Conservation (phyloP, 345 rosid genomes). For the Passiflora organensis region DNA sequence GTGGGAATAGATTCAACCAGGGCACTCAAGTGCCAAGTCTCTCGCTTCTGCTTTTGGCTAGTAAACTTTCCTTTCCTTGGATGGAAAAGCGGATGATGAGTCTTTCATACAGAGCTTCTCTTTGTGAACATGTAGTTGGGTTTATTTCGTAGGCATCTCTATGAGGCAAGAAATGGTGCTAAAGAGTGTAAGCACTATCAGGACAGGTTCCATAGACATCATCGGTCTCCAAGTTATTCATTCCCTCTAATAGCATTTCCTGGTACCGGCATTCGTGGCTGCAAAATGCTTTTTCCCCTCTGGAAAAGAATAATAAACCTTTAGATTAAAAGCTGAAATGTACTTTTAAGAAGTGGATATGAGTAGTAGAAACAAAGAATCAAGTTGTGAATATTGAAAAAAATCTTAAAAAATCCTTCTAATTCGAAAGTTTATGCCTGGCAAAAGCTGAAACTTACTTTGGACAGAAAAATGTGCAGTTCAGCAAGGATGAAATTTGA, state of each 20-base stretch:
- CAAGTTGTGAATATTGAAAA: not conserved
- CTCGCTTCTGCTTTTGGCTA: not conserved
- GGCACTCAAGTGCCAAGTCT: conserved; percentile 4
- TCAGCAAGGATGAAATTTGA: too few species aligned
- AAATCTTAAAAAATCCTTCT: too few species aligned
- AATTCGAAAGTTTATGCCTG: too few species aligned
- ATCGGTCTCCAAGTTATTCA: conserved; percentile 20
- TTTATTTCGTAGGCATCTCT: conserved; percentile 5
- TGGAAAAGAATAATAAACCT: conserved; percentile 19
- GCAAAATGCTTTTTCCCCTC: conserved; percentile 94
- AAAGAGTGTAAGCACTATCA: not conserved
- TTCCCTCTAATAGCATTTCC: conserved; percentile 55
- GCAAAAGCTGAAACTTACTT: too few species aligned
- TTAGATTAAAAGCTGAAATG: not conserved
- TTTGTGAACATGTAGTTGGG: not conserved
- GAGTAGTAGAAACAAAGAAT: not conserved
- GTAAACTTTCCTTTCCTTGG: too few species aligned
- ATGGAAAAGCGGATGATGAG: conserved; percentile 1
- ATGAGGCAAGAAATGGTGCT: not conserved
- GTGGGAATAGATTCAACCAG: not conserved
- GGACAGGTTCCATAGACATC: conserved; percentile 20
- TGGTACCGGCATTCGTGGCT: conserved; percentile 72
- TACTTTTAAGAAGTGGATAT: not conserved
- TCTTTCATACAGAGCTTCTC: not conserved
- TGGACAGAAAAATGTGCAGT: too few species aligned